Evolutionary conservation across 768 basidiomycete genomes (phyloP).

Genomic region (Boletus rubropictus): DNA sequence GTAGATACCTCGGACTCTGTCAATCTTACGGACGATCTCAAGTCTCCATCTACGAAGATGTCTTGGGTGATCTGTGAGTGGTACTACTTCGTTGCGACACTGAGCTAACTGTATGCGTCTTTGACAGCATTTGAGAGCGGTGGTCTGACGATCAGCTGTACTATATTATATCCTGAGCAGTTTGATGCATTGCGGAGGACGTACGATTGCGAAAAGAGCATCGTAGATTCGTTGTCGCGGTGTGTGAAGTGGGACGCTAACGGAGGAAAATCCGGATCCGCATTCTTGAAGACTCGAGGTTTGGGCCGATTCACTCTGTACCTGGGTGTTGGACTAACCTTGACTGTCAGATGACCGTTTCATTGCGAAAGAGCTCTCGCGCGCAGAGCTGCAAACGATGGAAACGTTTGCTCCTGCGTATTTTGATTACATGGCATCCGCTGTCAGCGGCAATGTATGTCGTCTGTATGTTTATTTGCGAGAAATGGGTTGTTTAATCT

Average conservation of each 20-base stretch:
- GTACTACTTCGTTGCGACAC: neutral
- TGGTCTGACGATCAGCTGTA: constrained; percentile 86
- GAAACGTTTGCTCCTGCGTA: constrained; percentile 96
- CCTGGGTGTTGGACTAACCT: neutral
- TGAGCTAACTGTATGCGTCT: constrained; percentile 4
- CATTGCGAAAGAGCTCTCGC: constrained; percentile 94
- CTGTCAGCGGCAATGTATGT: constrained; percentile 76
- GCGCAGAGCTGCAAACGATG: constrained; percentile 88
- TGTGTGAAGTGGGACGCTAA: constrained; percentile 95
- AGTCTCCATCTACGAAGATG: constrained; percentile 68
- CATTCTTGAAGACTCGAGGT: constrained; percentile 95
- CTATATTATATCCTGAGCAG: constrained; percentile 92
- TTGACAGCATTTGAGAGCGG: constrained; percentile 80
- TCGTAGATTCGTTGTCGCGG: constrained; percentile 87
- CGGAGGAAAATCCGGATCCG: constrained; percentile 95
- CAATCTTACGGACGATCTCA: constrained; percentile 73
- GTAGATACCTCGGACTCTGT: constrained; percentile 60
- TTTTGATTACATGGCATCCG: constrained; percentile 97
- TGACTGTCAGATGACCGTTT: constrained; percentile 80
- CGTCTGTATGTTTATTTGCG: neutral
- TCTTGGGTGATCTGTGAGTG: constrained; percentile 77
- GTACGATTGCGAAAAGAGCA: constrained; percentile 91
- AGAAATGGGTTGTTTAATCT: constrained; percentile 4
- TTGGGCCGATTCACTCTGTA: constrained; percentile 11
- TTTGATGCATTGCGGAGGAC: constrained; percentile 90